Base-by-base conservation (phyloP, 805 yeast genomes). In the Komagataella kurtzmanii region DNA sequence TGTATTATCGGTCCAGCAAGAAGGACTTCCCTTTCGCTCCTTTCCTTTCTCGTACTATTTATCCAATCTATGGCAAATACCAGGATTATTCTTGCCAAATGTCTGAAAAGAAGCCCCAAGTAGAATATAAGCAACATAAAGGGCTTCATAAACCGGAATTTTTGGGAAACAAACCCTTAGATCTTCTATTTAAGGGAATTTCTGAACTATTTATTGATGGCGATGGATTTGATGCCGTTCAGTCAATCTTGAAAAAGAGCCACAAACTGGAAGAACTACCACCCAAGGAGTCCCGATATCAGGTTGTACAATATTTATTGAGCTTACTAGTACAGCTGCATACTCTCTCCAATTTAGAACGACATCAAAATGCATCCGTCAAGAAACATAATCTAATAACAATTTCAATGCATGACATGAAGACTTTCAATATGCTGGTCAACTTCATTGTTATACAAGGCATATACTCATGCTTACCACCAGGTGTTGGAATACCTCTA, bases 391-490 rank as follows among this genome's bases (percentile, higher is more conserved):
- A 66, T 49, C 56, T 77, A 49, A 71, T 85, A 8, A 70, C 84
- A 7, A 82, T 91, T 14, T 87, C 97, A 0, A 70, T 91, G 7
- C 89, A 88, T 58, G 98, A 93, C 62, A 81, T 91, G 75, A 85
- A 81, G 61, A 75, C 79, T 3, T 76, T 93, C 52, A 83, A 85
- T 43, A 76, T 73, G 19, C 61, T 91, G 47, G 64, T 85, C 17
- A 84, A 82, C 55, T 53, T 84, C 8, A 70, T 90, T 1, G 77
- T 89, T 0, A 65, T 84, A 1, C 83, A 81, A 56, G 90, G 95
- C 0, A 71, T 91, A 0, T 84, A 83, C 57, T 79, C 89, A 0
- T 76, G 78, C 50, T 55, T 88, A 0, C 77, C 81, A 0, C 53
- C 62, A 7, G 76, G 75, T 2, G 71, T 81, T 19, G 86, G 89